Conservation (phyloP, 257 asterid genomes). For the Capsicum chinense region DNA sequence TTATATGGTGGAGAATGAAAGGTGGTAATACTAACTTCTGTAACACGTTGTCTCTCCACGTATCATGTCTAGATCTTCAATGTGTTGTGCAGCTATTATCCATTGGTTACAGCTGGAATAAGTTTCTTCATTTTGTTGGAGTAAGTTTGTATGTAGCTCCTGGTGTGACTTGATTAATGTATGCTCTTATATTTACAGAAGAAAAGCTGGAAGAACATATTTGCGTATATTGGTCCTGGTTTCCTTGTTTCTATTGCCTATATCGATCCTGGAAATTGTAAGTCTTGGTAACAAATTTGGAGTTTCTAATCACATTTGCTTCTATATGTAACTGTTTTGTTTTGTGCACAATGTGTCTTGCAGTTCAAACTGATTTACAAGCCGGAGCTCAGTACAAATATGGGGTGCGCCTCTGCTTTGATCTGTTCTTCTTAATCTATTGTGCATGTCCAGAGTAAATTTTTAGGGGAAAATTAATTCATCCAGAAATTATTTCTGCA, state of each 20-base stretch:
- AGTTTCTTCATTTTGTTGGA: constrained; percentile 15
- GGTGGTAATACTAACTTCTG: constrained; percentile 2
- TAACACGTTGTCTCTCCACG: neutral
- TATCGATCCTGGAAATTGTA: constrained; percentile 98
- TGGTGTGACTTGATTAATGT: neutral
- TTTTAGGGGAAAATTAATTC: neutral
- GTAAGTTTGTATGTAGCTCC: neutral
- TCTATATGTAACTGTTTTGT: neutral
- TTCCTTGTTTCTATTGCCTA: constrained; percentile 98
- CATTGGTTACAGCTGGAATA: neutral
- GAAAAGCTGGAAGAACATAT: constrained; percentile 89
- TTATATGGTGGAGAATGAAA: neutral
- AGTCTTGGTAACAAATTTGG: constrained; percentile 33
- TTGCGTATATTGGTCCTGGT: constrained; percentile 91
- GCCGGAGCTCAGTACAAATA: constrained; percentile 93
- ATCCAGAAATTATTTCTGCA: neutral
- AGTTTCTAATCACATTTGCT: neutral
- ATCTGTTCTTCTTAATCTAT: neutral
- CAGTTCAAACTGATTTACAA: constrained; percentile 94
- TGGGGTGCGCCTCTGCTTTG: constrained; percentile 62
- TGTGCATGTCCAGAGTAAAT: neutral
- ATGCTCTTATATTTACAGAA: constrained; percentile 48
- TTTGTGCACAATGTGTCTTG: constrained; percentile 23
- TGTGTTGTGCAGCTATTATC: neutral
- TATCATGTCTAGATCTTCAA: neutral